Conservation (phyloP, 176 grass and related monocot genomes). For the Oryza glaberrima region DNA sequence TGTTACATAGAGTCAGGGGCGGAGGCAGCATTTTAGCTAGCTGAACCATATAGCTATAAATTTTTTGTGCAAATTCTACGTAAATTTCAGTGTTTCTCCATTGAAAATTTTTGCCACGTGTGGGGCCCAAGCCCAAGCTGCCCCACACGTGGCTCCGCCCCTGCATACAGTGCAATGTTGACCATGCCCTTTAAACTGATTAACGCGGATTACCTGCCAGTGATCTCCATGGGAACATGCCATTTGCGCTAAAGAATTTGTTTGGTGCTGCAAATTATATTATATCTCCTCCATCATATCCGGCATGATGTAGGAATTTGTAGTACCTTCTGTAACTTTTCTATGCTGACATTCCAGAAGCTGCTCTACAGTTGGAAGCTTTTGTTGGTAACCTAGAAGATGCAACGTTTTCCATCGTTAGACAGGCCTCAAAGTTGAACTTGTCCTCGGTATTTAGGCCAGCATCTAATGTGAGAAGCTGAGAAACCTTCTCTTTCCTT, state of each 20-base stretch:
- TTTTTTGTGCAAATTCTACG: too few species aligned
- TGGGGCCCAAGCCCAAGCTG: too few species aligned
- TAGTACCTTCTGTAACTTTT: constrained; percentile 51
- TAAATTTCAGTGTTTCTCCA: too few species aligned
- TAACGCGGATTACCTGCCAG: neutral
- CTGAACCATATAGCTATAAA: too few species aligned
- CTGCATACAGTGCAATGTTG: neutral
- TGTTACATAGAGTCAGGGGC: neutral
- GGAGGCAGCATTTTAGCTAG: too few species aligned
- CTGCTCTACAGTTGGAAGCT: constrained; percentile 87
- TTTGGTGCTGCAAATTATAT: neutral
- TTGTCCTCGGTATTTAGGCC: constrained; percentile 43
- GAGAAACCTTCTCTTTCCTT: constrained; percentile 7
- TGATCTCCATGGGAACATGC: neutral
- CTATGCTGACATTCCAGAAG: constrained; percentile 76
- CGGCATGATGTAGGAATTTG: constrained; percentile 1
- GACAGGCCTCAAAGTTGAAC: constrained; percentile 56
- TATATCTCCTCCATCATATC: constrained; percentile 7
- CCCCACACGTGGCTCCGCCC: too few species aligned
- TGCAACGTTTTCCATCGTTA: constrained; percentile 67
- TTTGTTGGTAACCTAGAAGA: constrained; percentile 98
- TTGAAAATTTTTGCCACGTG: too few species aligned
- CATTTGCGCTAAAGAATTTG: neutral
- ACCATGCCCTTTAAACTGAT: neutral
- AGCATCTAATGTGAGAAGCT: constrained; percentile 45